Percentiles rank a stretch among this genome's conserved stretches.
Evolutionary conservation across 805 yeast species (phyloP).

Genomic region (Wickerhamomyces pijperi): DNA sequence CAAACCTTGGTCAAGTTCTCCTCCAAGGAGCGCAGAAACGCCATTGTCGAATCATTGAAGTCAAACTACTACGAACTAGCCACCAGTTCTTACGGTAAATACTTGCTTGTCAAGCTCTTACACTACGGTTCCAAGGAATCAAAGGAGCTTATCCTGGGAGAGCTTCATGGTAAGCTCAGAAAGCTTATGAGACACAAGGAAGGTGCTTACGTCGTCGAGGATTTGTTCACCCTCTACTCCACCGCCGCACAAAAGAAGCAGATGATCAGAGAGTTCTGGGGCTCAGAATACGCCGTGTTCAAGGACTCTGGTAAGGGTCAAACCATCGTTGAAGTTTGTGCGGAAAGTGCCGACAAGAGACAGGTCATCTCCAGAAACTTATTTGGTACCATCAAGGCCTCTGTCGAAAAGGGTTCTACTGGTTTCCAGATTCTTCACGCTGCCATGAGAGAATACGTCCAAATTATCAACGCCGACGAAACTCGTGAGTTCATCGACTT

Average conservation of each 20-base stretch:
- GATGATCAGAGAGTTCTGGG: constrained; percentile 95
- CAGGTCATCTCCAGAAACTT: constrained; percentile 65
- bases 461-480: constrained; percentile 60
- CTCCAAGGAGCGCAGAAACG: constrained; percentile 65
- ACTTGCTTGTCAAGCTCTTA: constrained; percentile 73
- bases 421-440: constrained; percentile 95
- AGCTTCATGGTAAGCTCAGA: constrained; percentile 82
- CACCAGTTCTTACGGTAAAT: constrained; percentile 89
- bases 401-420: constrained; percentile 90
- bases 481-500: constrained; percentile 74
- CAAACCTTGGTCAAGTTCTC: constrained; percentile 88
- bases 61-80: constrained; percentile 76
- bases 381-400: constrained; percentile 73
- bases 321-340: constrained; percentile 53
- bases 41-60: constrained; percentile 54
- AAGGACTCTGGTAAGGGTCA: constrained; percentile 59
- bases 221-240: constrained; percentile 75
- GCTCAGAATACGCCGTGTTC: constrained; percentile 87
- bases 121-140: constrained; percentile 87
- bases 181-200: constrained; percentile 93
- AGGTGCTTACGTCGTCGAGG: constrained; percentile 97
- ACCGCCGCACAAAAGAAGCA: constrained; percentile 76
- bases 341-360: constrained; percentile 66
- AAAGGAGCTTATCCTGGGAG: constrained; percentile 64
- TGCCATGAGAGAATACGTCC: constrained; percentile 82